A percentile compares a stretch with the other conserved stretches of the same genome.
Conservation (phyloP, 2,329 filamentous ascomycete genomes). For the Knoxdaviesia capensis region DNA sequence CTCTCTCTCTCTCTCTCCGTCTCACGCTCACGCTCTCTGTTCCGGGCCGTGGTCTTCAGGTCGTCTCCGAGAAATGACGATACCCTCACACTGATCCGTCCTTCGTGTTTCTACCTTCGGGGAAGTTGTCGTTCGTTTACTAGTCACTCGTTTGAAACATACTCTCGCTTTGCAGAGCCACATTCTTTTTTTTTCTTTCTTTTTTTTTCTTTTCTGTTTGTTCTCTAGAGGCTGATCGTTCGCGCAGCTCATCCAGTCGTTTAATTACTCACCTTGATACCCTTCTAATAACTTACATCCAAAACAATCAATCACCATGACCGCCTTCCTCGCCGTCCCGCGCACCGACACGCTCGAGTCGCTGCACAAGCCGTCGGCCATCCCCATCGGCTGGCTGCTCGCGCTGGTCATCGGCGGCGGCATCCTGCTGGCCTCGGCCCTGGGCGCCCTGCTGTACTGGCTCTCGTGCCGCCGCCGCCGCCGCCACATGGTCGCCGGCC, state of each 20-base stretch:
- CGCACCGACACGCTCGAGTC: no score
- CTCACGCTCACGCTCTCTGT: no score
- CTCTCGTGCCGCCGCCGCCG: slow-evolving; percentile 12
- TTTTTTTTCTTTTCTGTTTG: neutral
- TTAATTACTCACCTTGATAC: neutral
- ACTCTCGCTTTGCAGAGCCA: no score
- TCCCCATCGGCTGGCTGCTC: slow-evolving; percentile 16
- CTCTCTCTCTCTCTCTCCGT: no score
- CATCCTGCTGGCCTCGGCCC: slow-evolving; percentile 19
- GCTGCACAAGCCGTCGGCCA: neutral
- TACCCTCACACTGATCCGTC: no score
- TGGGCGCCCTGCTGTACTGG: slow-evolving; percentile 23
- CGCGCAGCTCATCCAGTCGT: no score
- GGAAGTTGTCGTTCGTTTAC: no score
- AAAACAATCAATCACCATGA: neutral
- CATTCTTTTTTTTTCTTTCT: neutral
- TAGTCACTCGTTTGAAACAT: no score
- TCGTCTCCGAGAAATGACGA: no score
- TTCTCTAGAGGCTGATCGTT: neutral
- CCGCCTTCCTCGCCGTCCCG: neutral
- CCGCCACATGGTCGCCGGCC: slow-evolving; percentile 2
- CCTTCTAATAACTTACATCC: no score
- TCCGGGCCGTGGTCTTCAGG: no score
- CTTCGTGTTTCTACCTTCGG: no score
- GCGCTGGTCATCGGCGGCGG: slow-evolving; percentile 27